Evolutionary conservation across 148 eudicot genomes (phyloP), one percentile per base, ranked within the genome.

Genomic region (Vaccinium corymbosum): DNA sequence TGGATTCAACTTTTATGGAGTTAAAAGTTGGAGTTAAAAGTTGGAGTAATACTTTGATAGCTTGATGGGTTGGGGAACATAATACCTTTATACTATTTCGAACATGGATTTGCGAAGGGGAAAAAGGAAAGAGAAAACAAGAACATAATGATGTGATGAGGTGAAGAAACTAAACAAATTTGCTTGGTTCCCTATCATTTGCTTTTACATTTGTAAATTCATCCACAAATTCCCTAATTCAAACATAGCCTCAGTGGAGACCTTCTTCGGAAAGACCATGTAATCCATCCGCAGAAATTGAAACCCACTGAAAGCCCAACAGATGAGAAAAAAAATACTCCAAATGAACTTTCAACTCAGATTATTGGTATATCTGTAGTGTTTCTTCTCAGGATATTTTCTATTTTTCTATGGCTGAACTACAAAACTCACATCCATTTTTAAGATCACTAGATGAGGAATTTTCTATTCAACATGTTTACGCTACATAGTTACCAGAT

Each of bases 291-390:
- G 19, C 57, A n/a, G 52, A 74, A 16, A 74, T 74, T 35, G 22
- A 48, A 55, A 20, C 56, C 56, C 53, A n/a, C 25, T 11, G 2
- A 19, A 48, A 76, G 17, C 4, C 55, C n/a, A n/a, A 49, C n/a
- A 20, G 51, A 49, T 3, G 5, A 5, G 12, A 4, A 48, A 76
- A 76, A 48, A 50, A 42, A 42, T 42, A 42, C 6, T 35, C 38
- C 3, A 49, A n/a, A 12, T 1, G 38, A 50, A 76, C 57, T 50
- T 76, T 22, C 35, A 5, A 22, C 56, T 76, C 6, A 22, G 55
- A 10, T 50, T 76, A 76, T 76, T 48, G 79, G 14, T 22, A 76
- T 76, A 76, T 76, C 79, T 14, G 52, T 56, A 49, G 32, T 76
- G 11, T 50, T 49, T 76, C 32, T 76, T 76, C 32, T 49, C 7